Percentiles rank a stretch among this genome's conserved stretches.
Conservation (phyloP, 352 stramenopile species). For the Globisporangium nagaii region DNA sequence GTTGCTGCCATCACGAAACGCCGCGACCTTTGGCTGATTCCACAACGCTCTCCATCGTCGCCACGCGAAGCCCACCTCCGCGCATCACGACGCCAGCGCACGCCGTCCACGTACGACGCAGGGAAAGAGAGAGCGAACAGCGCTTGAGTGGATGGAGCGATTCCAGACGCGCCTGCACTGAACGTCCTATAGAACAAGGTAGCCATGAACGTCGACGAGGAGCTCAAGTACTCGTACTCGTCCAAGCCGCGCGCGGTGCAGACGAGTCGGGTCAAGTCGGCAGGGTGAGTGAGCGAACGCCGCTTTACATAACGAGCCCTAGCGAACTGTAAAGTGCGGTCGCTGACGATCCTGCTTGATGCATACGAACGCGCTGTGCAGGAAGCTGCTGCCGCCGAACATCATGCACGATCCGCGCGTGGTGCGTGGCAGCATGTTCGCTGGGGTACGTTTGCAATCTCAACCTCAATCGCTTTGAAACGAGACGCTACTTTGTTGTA, state of each 20-base stretch:
- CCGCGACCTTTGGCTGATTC: slow-evolving; percentile 20
- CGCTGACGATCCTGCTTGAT: too few species aligned
- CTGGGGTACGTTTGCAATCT: slow-evolving; percentile 23
- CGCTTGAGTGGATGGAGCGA: neutral
- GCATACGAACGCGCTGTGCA: neutral
- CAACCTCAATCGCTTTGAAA: neutral
- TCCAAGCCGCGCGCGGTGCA: slow-evolving; percentile 70
- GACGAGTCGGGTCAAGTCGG: slow-evolving; percentile 45
- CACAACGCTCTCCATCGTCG: neutral
- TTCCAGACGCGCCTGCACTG: neutral
- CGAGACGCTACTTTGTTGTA: neutral
- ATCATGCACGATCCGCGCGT: slow-evolving; percentile 78
- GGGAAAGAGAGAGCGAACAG: neutral
- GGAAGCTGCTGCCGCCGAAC: slow-evolving; percentile 36
- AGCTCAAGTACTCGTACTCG: slow-evolving; percentile 75
- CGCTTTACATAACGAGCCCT: too few species aligned
- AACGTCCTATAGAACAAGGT: neutral
- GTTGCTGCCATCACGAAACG: slow-evolving; percentile 21
- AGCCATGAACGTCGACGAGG: slow-evolving; percentile 34
- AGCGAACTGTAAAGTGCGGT: too few species aligned
- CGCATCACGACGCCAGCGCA: too few species aligned
- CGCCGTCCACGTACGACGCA: too few species aligned
- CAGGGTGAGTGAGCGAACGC: slow-evolving; percentile 6
- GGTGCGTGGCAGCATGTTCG: slow-evolving; percentile 57
- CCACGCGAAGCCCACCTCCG: neutral